A percentile compares a stretch with the other conserved stretches of the same genome.
Evolutionary conservation across 179 eudicot species (phyloP).

Genomic region (Beta macrorhiza): DNA sequence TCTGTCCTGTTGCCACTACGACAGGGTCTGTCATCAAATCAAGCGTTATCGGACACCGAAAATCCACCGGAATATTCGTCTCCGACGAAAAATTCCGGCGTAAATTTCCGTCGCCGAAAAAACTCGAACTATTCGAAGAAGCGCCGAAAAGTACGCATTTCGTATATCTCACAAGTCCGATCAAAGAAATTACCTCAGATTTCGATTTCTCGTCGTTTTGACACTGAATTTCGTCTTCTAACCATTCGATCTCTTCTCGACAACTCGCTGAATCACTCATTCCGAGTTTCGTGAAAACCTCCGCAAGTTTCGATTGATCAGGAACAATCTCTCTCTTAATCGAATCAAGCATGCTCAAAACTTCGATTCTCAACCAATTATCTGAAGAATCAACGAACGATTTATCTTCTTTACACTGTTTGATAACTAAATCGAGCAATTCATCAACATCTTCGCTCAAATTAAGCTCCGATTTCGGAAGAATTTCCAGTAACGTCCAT

Average conservation of each 20-base stretch:
- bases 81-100: constrained; percentile 47
- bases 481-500: constrained; percentile 68
- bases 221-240: constrained; percentile 72
- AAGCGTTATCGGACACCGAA: constrained; percentile 77
- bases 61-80: constrained; percentile 60
- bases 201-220: constrained; percentile 65
- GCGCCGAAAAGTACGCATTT: constrained; percentile 81
- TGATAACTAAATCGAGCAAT: constrained; percentile 47
- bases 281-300: constrained; percentile 50
- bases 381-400: constrained; percentile 43
- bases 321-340: constrained; percentile 66
- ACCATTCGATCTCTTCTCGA: constrained; percentile 62
- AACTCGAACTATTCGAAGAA: constrained; percentile 27
- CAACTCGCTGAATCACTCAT: constrained; percentile 65
- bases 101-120: constrained; percentile 18
- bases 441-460: constrained; percentile 66
- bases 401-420: constrained; percentile 48
- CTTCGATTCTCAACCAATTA: constrained; percentile 38
- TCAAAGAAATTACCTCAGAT: constrained; percentile 51
- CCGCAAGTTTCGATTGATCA: constrained; percentile 39
- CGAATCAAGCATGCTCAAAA: constrained; percentile 46
- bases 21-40: constrained; percentile 88
- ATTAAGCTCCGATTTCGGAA: constrained; percentile 54
- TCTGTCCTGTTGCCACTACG: constrained; percentile 81
- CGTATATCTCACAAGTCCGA: constrained; percentile 74